Evolutionary conservation across 2,329 filamentous ascomycete species (phyloP), one percentile per base, ranked within the genome.

Genomic region (Ascochyta fabae): DNA sequence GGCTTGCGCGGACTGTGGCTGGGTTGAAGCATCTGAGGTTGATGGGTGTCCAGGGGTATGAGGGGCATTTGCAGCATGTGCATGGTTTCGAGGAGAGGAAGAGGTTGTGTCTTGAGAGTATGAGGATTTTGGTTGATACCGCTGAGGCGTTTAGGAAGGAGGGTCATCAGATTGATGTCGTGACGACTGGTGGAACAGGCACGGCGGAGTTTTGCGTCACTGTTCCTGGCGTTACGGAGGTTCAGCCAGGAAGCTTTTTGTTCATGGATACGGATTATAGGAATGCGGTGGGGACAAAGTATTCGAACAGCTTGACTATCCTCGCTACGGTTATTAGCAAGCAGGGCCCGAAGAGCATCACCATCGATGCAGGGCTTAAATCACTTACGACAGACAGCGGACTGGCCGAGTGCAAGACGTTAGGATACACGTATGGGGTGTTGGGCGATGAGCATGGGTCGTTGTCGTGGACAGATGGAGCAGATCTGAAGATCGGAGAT

Each of bases 201-300:
- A 84, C 81, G 1, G 80, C 77, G 2, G 81, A 84, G 56, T 83
- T 84, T 60, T 84, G 82, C 50, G 81, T 77, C 1, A 76, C 70
- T 0, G 80, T 82, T 0, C 76, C 78, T 0, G 82, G 81, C 0
- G 75, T 84, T 0, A 84, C 81, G 1, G 82, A 84, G 60, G 71
- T 84, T 1, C 82, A 84, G 61, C 82, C 82, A 0, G 82, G 82
- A 0, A 82, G 79, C 0, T 84, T 84, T 55, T 77, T 84, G 51
- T 84, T 84, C 64, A 84, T 84, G 82, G 82, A 84, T 53, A 82
- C 81, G 2, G 82, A 84, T 61, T 84, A 84, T 60, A 77, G 81
- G 3, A 80, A 81, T 47, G 82, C 82, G 0, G 74, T 84, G 0
- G 82, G 82, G 1, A 69, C 73, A 0, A 77, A 78, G 50, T 84